Evolutionary conservation across 2,329 filamentous ascomycete species (phyloP), one percentile per base, ranked within the genome.

Genomic region (Phialophora expanda): DNA sequence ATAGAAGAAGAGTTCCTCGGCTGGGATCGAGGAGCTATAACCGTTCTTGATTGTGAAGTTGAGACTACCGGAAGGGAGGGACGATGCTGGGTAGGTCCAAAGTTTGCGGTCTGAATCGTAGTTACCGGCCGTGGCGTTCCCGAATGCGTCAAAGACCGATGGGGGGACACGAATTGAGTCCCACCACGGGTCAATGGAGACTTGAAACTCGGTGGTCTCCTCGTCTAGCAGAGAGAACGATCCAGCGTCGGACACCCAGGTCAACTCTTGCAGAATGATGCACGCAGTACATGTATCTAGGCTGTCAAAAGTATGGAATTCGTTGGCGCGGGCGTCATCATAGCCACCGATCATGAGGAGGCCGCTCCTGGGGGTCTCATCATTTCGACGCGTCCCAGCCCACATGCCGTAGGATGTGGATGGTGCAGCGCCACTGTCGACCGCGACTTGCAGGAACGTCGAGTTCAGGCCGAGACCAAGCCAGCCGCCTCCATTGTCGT

Each of bases 261-360:
- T 55, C 48, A 69, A 53, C 11, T 58, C 34, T 3, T 56, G 24
- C n/a, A 70, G 54, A 28, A 61, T 28, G 26, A 67, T 17, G 50
- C 67, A 69, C 3, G 53, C 55, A 14, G 56, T 14, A 61, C 67
- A 69, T 17, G 46, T 30, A 22, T 34, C 24, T 14, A 17, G 17
- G 30, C 34, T 60, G 12, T 28, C 30, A 44, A 65, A 63, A 7
- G 48, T 50, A 4, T n/a, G 41, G 53, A 64, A 64, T n/a, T 68
- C 61, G 44, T 48, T 57, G 8, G 53, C 58, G n/a, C 67, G 65
- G 20, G 61, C 44, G 12, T 38, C 44, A 51, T 69, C 64, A 56
- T 66, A 69, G 30, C 66, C 69, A 12, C 69, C 69, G 24, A 70
- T 32, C 32, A 69, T 41, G 20, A 51, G 48, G 3, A 70, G 59